phyloP scores from a whole-genome alignment of 2,329 filamentous ascomycete species.

The Penicillium psychrosexuale region DNA sequence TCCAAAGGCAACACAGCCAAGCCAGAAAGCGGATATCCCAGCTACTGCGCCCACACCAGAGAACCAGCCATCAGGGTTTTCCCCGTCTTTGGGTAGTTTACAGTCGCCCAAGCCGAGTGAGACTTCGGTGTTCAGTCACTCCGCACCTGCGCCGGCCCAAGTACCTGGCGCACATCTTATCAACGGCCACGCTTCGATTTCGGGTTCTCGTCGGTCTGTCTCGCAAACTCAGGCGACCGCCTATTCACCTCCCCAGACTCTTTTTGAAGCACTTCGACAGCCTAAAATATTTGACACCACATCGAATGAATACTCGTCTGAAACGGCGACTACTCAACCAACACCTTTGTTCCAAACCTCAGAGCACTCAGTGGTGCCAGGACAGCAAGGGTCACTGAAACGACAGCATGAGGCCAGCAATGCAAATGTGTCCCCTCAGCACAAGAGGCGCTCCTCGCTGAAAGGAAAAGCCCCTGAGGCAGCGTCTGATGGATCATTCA shows the following conservation, averaged over 20 bases:
- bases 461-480: neutral
- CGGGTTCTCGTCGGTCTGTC: neutral
- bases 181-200: neutral
- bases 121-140: neutral
- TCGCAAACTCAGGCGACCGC: neutral
- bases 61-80: neutral
- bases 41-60: neutral
- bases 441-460: constrained; percentile 6
- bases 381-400: neutral
- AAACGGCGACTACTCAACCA: neutral
- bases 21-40: neutral
- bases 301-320: neutral
- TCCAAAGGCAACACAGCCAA: neutral
- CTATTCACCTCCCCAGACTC: neutral
- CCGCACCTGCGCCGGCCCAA: neutral
- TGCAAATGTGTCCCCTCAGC: neutral
- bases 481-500: neutral
- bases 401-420: neutral
- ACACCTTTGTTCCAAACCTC: constrained; percentile 6
- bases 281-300: constrained; percentile 8
- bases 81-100: neutral
- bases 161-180: neutral
- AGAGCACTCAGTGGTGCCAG: neutral
- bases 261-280: constrained; percentile 5
- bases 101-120: neutral